These are phyloP conservation scores for Pichia sp. DNA, from an alignment of 1,139 yeast genomes.

Conservation along the genomic window DNA sequence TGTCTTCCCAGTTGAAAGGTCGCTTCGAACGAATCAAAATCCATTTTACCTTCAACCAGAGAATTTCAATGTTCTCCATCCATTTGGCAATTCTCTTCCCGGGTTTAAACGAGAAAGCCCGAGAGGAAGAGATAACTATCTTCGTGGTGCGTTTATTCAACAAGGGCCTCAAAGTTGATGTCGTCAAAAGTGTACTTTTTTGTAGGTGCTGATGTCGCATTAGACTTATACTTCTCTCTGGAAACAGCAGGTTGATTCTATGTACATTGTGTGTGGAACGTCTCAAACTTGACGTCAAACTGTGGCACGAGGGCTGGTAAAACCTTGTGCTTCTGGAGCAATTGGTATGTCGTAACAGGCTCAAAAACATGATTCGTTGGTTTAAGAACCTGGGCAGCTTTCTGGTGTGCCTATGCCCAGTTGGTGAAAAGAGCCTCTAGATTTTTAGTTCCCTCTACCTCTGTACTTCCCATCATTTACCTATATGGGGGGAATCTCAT, in stretches of 20 bases:
- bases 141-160: not conserved
- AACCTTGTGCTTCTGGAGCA: not conserved
- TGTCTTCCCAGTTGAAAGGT: conserved; percentile 85
- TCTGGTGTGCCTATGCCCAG: no score
- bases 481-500: not conserved
- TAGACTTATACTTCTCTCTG: not conserved
- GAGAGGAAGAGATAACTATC: not conserved
- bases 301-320: not conserved
- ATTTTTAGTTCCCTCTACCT: not conserved
- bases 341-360: not conserved
- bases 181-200: not conserved
- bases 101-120: not conserved
- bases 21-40: conserved; percentile 51
- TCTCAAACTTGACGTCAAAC: not conserved
- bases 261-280: not conserved
- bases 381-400: no score
- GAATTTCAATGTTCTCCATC: conserved; percentile 37
- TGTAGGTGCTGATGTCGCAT: not conserved
- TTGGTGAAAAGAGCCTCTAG: not conserved
- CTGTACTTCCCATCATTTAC: not conserved
- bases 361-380: no score
- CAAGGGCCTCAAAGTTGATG: not conserved
- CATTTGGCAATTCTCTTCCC: conserved; percentile 7
- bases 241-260: not conserved
- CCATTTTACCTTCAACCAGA: conserved; percentile 66